Evolutionary conservation across 768 basidiomycete species (phyloP).

Genomic region (Filobasidium wieringae): DNA sequence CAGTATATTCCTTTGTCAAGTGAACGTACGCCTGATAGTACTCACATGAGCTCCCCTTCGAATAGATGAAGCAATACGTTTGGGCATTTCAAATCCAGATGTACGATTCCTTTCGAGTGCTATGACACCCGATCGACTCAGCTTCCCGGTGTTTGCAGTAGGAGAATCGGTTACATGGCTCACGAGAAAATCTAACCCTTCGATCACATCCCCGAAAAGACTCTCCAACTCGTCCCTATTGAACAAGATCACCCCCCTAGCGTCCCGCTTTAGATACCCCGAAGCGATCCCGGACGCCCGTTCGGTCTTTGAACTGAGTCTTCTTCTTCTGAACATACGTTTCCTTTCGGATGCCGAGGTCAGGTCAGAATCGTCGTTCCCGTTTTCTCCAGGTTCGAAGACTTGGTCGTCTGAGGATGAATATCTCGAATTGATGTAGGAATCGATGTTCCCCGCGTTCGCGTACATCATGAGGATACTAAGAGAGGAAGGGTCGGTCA

Average conservation of each 20-base stretch:
- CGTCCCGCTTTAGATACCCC: background rate
- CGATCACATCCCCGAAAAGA: slow-evolving; percentile 70
- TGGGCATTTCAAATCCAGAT: slow-evolving; percentile 86
- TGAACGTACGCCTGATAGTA: background rate
- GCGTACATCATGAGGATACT: slow-evolving; percentile 41
- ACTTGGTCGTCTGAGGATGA: slow-evolving; percentile 15
- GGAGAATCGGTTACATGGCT: slow-evolving; percentile 32
- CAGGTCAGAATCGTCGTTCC: slow-evolving; percentile 16
- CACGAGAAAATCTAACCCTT: slow-evolving; percentile 79
- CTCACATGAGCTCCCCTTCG: slow-evolving; percentile 67
- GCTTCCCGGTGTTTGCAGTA: background rate
- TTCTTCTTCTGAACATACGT: slow-evolving; percentile 27
- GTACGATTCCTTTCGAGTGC: slow-evolving; percentile 54
- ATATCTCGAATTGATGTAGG: slow-evolving; percentile 31
- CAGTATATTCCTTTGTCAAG: background rate
- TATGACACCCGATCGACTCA: slow-evolving; percentile 1
- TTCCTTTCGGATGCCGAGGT: slow-evolving; percentile 11
- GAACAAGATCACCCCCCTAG: slow-evolving; percentile 60
- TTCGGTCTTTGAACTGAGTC: slow-evolving; percentile 16
- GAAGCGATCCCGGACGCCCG: background rate
- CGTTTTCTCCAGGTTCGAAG: slow-evolving; percentile 3
- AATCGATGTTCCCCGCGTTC: slow-evolving; percentile 39
- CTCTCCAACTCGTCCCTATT: slow-evolving; percentile 72
- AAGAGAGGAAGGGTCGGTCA: background rate
- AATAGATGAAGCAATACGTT: slow-evolving; percentile 89